Base-by-base conservation (phyloP, 208 protist genomes). In the Leishmania major region DNA sequence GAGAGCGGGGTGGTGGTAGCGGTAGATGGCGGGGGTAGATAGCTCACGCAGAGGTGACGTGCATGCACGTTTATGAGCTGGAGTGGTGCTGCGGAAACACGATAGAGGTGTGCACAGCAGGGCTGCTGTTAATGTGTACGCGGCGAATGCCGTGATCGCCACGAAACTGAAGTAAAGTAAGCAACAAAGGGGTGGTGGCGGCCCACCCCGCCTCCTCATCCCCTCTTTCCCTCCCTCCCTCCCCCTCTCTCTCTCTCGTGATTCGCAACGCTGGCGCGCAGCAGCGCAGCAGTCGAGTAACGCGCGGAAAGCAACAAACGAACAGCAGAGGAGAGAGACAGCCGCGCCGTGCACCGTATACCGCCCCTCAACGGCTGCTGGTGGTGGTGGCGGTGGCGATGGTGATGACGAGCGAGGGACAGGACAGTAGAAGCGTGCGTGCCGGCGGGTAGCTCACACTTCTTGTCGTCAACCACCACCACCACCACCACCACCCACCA, bases 301-400 rank as follows among this genome's bases (percentile, higher is more conserved):
- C 59, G 17, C 53, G 80, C 22, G 43, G 37, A 43, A 80, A 55
- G 17, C 66, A 79, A 47, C 4, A 79, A 79, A 74, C 66, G 80
- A 49, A 43, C 67, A 62, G 37, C 70, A 53, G 53, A 28, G 40
- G 53, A 78, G 28, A 81, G n/a, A 78, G 62, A 22, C 7, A 77
- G 67, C n/a, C 69, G 37, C 28, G 43, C 49, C 11, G 35, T 25
- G n/a, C 40, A 22, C 25, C 2, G 37, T 13, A n/a, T 64, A 31
- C 71, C 45, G 75, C 51, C 51, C 51, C 17, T 2, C n/a, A 3
- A 13, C 40, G 49, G 35, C 47, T 35, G 28, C 7, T 28, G 8
- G 22, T 19, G 37, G 19, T 43, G 8, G 22, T 8, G 37, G 19
- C 7, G 60, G 77, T 43, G 51, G 31, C 13, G 31, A 19, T 74